Conservation (phyloP, 2,329 filamentous ascomycete species). For the Fusarium heterosporum region DNA sequence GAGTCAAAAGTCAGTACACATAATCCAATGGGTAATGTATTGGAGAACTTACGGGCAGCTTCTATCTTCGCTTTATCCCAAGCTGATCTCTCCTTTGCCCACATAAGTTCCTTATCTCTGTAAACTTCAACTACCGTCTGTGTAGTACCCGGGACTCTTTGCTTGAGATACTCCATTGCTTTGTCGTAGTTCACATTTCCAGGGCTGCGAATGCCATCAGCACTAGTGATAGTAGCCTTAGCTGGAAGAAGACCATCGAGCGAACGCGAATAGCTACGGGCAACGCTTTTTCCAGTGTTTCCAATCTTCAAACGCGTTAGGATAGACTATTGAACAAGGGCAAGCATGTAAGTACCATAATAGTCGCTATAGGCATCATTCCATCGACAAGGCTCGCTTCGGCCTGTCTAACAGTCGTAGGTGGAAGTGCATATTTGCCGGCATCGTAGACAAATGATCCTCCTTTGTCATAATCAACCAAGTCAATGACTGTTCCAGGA, state of each 20-base stretch:
- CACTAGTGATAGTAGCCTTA: neutral
- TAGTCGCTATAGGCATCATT: neutral
- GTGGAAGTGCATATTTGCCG: rapidly evolving
- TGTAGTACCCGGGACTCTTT: neutral
- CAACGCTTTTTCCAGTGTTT: neutral
- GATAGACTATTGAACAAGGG: no score
- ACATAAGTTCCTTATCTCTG: neutral
- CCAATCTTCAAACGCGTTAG: neutral
- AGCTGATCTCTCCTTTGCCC: rapidly evolving
- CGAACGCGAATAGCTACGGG: neutral
- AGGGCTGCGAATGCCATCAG: neutral
- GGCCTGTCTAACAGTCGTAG: neutral
- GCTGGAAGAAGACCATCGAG: neutral
- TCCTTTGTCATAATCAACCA: neutral
- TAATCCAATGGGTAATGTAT: no score
- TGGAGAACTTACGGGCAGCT: neutral
- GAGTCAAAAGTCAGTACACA: no score
- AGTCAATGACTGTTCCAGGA: neutral
- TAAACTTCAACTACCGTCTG: neutral
- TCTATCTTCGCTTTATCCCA: neutral
- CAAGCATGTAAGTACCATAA: no score
- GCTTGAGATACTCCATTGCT: neutral
- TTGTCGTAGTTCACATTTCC: neutral
- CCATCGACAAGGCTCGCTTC: neutral
- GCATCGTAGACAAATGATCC: neutral